A percentile compares a stretch with the other conserved stretches of the same genome.
These are phyloP conservation scores for Pichia nakasei DNA, from an alignment of 805 yeast species.

Conservation along the genomic window DNA sequence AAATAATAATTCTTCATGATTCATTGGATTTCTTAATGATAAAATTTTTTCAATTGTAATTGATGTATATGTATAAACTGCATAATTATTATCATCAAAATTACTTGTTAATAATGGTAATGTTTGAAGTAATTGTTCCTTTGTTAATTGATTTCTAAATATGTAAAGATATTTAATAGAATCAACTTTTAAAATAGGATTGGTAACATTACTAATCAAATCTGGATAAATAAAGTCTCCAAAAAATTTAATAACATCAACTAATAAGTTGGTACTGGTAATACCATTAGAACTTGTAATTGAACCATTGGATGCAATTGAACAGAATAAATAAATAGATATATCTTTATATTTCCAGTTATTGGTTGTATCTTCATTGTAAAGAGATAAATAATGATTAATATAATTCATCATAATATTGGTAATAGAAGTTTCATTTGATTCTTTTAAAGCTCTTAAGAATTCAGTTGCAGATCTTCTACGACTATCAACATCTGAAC, in stretches of 20 bases:
- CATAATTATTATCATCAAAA: conserved; percentile 57
- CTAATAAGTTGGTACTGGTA: conserved; percentile 70
- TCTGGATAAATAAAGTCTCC: conserved; percentile 75
- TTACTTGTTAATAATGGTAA: conserved; percentile 72
- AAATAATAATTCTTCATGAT: conserved; percentile 52
- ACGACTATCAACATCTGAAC: conserved; percentile 88
- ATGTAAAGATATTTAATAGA: conserved; percentile 85
- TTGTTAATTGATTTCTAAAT: conserved; percentile 88
- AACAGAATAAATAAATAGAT: conserved; percentile 75
- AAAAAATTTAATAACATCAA: conserved; percentile 85
- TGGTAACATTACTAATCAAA: conserved; percentile 46
- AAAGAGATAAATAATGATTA: conserved; percentile 50
- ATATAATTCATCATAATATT: conserved; percentile 67
- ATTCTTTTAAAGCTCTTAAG: conserved; percentile 74
- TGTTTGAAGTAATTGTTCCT: conserved; percentile 69
- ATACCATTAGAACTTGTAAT: conserved; percentile 75
- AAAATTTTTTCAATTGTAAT: conserved; percentile 85
- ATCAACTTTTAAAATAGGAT: conserved; percentile 81
- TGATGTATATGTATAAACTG: conserved; percentile 88
- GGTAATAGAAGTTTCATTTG: conserved; percentile 67
- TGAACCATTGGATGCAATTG: conserved; percentile 86
- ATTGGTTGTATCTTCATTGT: conserved; percentile 34
- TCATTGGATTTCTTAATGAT: conserved; percentile 58
- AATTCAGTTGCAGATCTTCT: conserved; percentile 91
- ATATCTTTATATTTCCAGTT: conserved; percentile 86